Percentiles rank a stretch among this genome's conserved stretches.
phyloP scores from a whole-genome alignment of 106 monocot genomes.

The Dendrobium huoshanense region DNA sequence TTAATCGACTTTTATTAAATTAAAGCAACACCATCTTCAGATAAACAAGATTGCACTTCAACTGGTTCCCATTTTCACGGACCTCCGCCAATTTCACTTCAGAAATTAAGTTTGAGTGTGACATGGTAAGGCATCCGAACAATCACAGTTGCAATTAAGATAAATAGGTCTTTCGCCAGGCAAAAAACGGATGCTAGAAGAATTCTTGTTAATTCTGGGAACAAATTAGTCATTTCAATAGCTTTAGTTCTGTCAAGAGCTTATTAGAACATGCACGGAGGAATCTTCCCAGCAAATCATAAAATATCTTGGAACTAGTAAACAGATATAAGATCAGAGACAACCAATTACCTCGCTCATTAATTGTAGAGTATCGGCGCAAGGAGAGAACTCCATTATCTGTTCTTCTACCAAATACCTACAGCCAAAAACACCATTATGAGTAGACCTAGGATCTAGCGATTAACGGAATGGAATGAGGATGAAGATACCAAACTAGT shows the following conservation, averaged over 20 bases:
- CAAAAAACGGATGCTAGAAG: background rate
- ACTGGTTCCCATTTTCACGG: background rate
- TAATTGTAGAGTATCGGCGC: conserved; percentile 30
- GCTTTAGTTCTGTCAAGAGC: background rate
- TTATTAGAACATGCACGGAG: background rate
- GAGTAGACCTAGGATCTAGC: background rate
- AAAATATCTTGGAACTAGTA: no score
- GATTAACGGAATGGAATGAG: background rate
- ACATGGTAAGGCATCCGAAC: background rate
- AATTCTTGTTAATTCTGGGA: background rate
- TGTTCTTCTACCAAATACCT: conserved; percentile 14
- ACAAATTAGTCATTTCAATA: background rate
- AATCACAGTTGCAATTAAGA: background rate
- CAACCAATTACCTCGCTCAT: conserved; percentile 20
- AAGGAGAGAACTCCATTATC: conserved; percentile 6
- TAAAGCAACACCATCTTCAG: background rate
- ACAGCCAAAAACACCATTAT: conserved; percentile 4
- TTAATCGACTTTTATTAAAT: background rate
- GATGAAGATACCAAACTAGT: background rate
- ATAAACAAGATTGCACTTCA: background rate
- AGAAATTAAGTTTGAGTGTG: background rate
- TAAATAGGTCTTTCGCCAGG: background rate
- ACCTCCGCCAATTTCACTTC: background rate
- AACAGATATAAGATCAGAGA: background rate
- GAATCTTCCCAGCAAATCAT: background rate